These are phyloP conservation scores for Amphichorda felina DNA, from an alignment of 2,329 filamentous ascomycete genomes.

Conservation along the genomic window DNA sequence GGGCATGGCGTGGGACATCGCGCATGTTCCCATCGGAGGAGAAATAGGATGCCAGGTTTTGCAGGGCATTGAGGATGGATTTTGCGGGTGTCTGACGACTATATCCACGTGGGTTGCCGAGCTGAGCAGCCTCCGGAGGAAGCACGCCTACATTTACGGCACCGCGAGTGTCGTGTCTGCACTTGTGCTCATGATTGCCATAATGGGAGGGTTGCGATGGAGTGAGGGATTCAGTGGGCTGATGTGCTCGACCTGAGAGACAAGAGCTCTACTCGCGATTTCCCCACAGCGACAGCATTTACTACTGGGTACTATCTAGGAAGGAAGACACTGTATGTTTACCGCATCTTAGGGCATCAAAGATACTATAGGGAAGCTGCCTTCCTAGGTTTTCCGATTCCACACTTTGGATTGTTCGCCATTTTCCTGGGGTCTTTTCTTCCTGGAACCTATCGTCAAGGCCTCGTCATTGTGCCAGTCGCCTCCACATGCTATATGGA, in stretches of 20 bases:
- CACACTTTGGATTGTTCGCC: no score
- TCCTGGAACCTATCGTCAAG: no score
- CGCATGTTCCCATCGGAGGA: slow-evolving; percentile 49
- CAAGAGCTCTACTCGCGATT: no score
- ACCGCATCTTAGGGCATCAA: no score
- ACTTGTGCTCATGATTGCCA: slow-evolving; percentile 47
- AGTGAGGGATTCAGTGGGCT: slow-evolving; percentile 39
- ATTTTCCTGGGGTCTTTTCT: no score
- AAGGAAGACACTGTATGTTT: no score
- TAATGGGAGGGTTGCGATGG: slow-evolving; percentile 71
- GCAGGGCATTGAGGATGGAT: slow-evolving; percentile 54
- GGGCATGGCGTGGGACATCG: slow-evolving; percentile 68
- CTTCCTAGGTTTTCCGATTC: no score
- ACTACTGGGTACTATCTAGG: no score
- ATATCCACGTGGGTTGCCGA: slow-evolving; percentile 58
- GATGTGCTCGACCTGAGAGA: slow-evolving; percentile 19
- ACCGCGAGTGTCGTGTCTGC: slow-evolving; percentile 44
- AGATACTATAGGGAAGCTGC: no score
- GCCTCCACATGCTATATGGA: no score
- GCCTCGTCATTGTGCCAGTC: no score
- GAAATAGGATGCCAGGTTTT: slow-evolving; percentile 55
- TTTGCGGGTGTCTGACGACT: slow-evolving; percentile 55
- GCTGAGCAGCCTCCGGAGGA: slow-evolving; percentile 36
- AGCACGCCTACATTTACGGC: slow-evolving; percentile 58
- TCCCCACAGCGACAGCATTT: no score